Base-by-base conservation (phyloP, 805 yeast genomes). In the Pichia ethanolica region DNA sequence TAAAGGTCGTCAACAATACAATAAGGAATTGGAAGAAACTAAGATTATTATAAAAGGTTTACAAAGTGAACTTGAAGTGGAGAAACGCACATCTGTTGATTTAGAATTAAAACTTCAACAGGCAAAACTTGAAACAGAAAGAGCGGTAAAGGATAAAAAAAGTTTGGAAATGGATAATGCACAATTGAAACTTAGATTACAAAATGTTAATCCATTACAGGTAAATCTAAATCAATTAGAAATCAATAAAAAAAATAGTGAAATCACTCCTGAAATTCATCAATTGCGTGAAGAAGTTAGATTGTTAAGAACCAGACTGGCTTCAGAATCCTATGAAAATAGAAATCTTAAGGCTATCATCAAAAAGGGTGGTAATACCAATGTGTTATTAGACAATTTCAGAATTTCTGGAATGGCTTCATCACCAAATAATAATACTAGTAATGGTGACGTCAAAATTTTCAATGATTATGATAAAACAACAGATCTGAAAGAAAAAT, bases 291-390 rank as follows among this genome's bases (percentile, higher is more conserved):
- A 83, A 42, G 88, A 83, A 51, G 59, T 83, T 46, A 72, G 74
- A 34, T 67, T 83, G 56, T 64, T 86, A 12, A 84, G 82, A 55
- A 76, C 82, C 2, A 73, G 86, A 56, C 61, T 81, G n/a, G 82
- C 84, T 2, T 72, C 83, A n/a, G 83, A 81, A 45, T 72, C 82
- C 7, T 77, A 78, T 53, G 84, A 80, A 48, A 77, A 74, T 51
- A 80, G 77, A 58, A 77, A 67, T 45, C 59, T 72, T 53, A 71
- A 66, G 42, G 72, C 75, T 11, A 73, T 72, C 41, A 47, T 78
- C 5, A 67, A 68, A 34, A 47, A 41, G 35, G 27, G 41, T 48
- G 48, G 44, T 25, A 52, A 35, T 30, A 10, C 35, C 1, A 11
- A 4, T 26, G 33, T 27, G 35, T 30, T 25, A 13, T 13, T 43